Base-by-base conservation (phyloP, 2,329 filamentous ascomycete species). In the Monascus ruber region DNA sequence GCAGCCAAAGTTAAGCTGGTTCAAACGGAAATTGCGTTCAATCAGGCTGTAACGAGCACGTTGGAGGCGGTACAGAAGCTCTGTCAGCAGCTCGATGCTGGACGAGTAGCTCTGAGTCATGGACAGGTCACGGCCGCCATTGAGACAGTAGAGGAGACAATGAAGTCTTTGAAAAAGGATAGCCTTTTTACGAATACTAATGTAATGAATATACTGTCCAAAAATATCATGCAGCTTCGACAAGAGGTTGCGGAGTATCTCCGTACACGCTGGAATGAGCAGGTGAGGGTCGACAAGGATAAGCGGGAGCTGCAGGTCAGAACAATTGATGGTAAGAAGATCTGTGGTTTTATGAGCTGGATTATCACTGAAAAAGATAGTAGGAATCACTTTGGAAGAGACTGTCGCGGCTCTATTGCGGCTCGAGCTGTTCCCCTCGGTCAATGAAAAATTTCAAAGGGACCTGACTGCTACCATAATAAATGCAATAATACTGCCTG, bases 201-300 rank as follows among this genome's bases (percentile, higher is more conserved):
- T 47, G 54, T 66, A 28, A 53, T 58, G 47, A 47, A 72, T 40
- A 64, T 93, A 24, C 63, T 94, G 4, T 72, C 79, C 44, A 61
- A 76, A 34, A 75, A 81, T 45, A 73, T 76, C 2, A 76, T 77
- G 25, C 76, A 80, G 50, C 65, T 94, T 41, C 80, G 79, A 45
- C 71, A 73, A 2, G 70, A 74, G 17, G 73, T 91, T 24, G 73
- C 79, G 41, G 74, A 81, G 32, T 74, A 76, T 6, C 72, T 91
- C 31, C 73, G 76, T 33, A 69, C 71, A 39, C 72, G 79, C n/a
- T 95, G 87, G 85, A 74, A 74, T 42, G 66, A 71, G 0, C 66
- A 89, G 33, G 66, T 94, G 8, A 62, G 69, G 1, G 62, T 87
- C 11, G 76, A 89, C 51, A 59, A 68, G 1, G 66, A 74, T 24